These are phyloP conservation scores for Tetracladium marchalianum DNA, from an alignment of 495 filamentous ascomycete genomes.

Conservation along the genomic window DNA sequence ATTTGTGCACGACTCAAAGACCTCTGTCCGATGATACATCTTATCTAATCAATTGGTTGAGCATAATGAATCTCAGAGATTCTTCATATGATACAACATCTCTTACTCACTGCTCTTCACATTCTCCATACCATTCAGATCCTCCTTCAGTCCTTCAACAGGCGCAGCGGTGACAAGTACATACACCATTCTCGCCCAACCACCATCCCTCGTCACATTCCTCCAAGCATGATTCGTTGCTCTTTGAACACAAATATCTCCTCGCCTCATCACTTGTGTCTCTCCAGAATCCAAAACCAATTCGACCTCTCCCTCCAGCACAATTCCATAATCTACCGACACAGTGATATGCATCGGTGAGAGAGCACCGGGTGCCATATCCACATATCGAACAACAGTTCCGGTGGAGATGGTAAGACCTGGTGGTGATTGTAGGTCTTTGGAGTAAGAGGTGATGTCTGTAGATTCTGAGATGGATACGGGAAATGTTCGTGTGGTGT, in stretches of 20 bases:
- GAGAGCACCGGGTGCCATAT: constrained; percentile 44
- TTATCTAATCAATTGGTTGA: too few relatives aligned
- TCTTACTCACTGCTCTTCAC: too few relatives aligned
- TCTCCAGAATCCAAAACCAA: constrained; percentile 53
- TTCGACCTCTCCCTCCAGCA: constrained; percentile 65
- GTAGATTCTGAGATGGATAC: neutral
- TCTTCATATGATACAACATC: too few relatives aligned
- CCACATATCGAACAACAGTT: constrained; percentile 49
- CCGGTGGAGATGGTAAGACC: constrained; percentile 31
- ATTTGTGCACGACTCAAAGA: too few relatives aligned
- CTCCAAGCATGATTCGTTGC: constrained; percentile 61
- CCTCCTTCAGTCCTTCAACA: too few relatives aligned
- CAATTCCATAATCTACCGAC: constrained; percentile 65
- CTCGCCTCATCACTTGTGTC: constrained; percentile 40
- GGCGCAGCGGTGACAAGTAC: constrained; percentile 34
- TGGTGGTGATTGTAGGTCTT: constrained; percentile 13
- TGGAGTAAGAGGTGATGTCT: constrained; percentile 5
- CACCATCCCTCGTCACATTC: constrained; percentile 34
- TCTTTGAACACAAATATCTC: constrained; percentile 56
- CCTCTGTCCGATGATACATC: too few relatives aligned
- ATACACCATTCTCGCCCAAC: constrained; percentile 51
- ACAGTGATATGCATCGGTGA: constrained; percentile 62
- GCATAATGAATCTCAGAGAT: too few relatives aligned
- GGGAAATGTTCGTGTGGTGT: constrained; percentile 4
- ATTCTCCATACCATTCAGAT: too few relatives aligned